Base-by-base conservation (phyloP, 305 asterid genomes). In the Salvia sclarea region DNA sequence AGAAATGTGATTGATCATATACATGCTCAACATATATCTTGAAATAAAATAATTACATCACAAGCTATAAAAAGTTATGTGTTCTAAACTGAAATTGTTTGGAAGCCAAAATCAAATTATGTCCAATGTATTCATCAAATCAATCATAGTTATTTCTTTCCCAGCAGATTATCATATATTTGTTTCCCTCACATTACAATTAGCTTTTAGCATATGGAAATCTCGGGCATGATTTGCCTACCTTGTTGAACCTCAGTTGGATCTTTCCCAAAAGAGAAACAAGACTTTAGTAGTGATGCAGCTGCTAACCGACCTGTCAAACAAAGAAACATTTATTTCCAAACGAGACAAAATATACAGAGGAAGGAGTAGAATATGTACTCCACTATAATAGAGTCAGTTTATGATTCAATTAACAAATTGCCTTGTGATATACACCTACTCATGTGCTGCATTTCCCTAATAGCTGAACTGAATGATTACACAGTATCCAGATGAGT, bases 241-340 rank as follows among this genome's bases (percentile, higher is more conserved):
- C 97, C 99, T 81, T 85, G 89, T 76, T 77, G 95, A 78, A 81
- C 81, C 83, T 81, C 90, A 74, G 81, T 86, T 72, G 99, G 95
- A 83, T 87, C 96, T 18, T 84, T 80, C 66, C 97, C 97, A 49
- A 97, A 94, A 43, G 96, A 83, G 77, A 94, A 86, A 81, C 96
- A 91, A 41, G 95, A 87, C 64, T 77, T 94, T 60, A 89, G 79
- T 47, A 94, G 76, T 38, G 86, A 78, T 24, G 81, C 69, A 35
- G 85, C 53, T 69, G 76, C 66, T 68, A 79, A 81, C 58, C 88
- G 91, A 73, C 90, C 99, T 91, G 88, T 65, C 81, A 80, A 69
- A 77, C 9, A 38, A 75, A 63, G 41, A 38, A 67, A 22, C 31
- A 61, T 48, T 47, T 47, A 57, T 54, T 45, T 60, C 44, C 68